These are phyloP conservation scores for Starmerella vaccinii DNA, from an alignment of 805 yeast species.

Conservation along the genomic window DNA sequence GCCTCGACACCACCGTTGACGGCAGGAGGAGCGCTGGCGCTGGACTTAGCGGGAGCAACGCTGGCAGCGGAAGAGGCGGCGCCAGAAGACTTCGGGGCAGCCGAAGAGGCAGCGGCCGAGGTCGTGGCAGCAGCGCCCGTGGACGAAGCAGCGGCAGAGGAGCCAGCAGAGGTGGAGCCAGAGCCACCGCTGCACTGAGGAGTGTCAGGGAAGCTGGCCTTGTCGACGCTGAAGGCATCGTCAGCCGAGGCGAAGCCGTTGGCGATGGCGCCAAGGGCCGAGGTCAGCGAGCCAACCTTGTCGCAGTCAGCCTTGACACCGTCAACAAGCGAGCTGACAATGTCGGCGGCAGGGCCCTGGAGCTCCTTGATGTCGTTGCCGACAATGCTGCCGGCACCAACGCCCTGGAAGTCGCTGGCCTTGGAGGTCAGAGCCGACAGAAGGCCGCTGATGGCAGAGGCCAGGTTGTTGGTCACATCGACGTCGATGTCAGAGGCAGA, in stretches of 20 bases:
- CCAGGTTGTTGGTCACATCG: slow-evolving; percentile 12
- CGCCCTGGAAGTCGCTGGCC: slow-evolving; percentile 24
- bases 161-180: slow-evolving; percentile 13
- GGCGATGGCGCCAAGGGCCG: slow-evolving; percentile 15
- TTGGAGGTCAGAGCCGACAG: slow-evolving; percentile 22
- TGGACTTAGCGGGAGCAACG: slow-evolving; percentile 9
- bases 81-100: slow-evolving; percentile 12
- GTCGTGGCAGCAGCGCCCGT: slow-evolving; percentile 8
- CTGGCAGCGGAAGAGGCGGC: slow-evolving; percentile 11
- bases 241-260: slow-evolving; percentile 19
- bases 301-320: slow-evolving; percentile 17
- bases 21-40: slow-evolving; percentile 16
- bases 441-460: slow-evolving; percentile 19
- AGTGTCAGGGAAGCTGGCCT: slow-evolving; percentile 14
- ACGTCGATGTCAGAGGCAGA: slow-evolving; percentile 17
- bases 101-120: slow-evolving; percentile 9
- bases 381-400: slow-evolving; percentile 22
- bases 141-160: slow-evolving; percentile 14
- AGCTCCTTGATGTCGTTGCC: slow-evolving; percentile 22
- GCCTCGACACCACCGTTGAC: slow-evolving; percentile 21
- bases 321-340: slow-evolving; percentile 19
- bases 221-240: slow-evolving; percentile 17
- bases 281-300: slow-evolving; percentile 14
- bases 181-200: slow-evolving; percentile 8
- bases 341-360: slow-evolving; percentile 20